These are phyloP conservation scores for Aspergillus quadrilineatus DNA, from an alignment of 2,329 filamentous ascomycete genomes.

Conservation along the genomic window DNA sequence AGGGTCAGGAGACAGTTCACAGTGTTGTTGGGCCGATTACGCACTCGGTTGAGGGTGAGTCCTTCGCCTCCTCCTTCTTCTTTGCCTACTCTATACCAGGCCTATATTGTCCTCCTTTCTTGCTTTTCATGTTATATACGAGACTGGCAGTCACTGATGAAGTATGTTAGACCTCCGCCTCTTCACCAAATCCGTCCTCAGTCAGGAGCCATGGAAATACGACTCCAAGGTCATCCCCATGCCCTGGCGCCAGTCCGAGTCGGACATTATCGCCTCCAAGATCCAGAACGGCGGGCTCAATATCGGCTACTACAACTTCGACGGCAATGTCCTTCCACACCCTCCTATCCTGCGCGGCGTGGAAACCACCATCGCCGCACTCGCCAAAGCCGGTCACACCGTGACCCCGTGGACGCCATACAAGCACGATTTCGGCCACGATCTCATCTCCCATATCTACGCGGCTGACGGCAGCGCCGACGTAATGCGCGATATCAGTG, in stretches of 20 bases:
- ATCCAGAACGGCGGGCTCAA: conserved; percentile 23
- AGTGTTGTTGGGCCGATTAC: conserved; percentile 25
- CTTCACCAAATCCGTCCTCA: conserved; percentile 6
- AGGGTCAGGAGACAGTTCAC: conserved; percentile 34
- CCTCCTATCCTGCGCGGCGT: conserved; percentile 39
- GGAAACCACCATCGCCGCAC: conserved; percentile 23
- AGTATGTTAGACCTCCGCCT: conserved; percentile 1
- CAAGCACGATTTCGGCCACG: neutral
- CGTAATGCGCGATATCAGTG: conserved; percentile 25
- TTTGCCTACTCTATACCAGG: too few relatives aligned
- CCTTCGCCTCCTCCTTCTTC: too few relatives aligned
- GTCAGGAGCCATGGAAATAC: conserved; percentile 8
- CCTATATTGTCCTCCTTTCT: too few relatives aligned
- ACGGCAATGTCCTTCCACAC: conserved; percentile 25
- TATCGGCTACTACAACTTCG: conserved; percentile 34
- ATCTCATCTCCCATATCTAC: conserved; percentile 23
- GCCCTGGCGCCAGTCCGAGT: conserved; percentile 15
- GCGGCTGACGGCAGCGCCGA: conserved; percentile 35
- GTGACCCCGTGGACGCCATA: conserved; percentile 32
- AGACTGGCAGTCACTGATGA: neutral
- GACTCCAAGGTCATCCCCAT: conserved; percentile 14
- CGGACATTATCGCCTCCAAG: conserved; percentile 25
- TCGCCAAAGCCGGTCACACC: conserved; percentile 30
- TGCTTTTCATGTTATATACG: neutral
- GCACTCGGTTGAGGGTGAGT: neutral